phyloP scores from a whole-genome alignment of 1,284 basidiomycete species.

The Pulveroboletus sp. region DNA sequence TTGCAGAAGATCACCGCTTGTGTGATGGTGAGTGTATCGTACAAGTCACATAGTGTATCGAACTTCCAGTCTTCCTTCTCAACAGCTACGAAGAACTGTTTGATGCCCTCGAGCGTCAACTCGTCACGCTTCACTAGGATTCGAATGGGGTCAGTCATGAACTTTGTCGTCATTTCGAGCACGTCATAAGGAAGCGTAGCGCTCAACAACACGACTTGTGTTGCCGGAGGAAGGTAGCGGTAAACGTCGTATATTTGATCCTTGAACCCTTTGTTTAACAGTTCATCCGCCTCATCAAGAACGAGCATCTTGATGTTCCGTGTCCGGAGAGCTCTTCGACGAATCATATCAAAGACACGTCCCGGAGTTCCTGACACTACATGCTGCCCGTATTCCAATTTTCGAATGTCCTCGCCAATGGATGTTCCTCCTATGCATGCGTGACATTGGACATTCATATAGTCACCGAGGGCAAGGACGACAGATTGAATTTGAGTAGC shows the following conservation, averaged over 20 bases:
- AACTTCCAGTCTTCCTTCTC: slow-evolving; percentile 99
- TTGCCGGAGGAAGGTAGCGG: slow-evolving; percentile 96
- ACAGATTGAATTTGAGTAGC: slow-evolving; percentile 99
- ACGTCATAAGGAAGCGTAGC: slow-evolving; percentile 98
- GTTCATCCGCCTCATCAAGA: slow-evolving; percentile 96
- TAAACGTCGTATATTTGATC: slow-evolving; percentile 99
- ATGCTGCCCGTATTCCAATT: slow-evolving; percentile 97
- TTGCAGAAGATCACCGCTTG: slow-evolving; percentile 99
- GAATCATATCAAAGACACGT: slow-evolving; percentile 99
- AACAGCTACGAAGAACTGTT: slow-evolving; percentile 99
- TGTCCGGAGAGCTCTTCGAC: slow-evolving; percentile 89
- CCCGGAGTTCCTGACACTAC: slow-evolving; percentile 98
- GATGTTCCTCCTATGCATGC: slow-evolving; percentile 98
- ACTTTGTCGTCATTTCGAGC: slow-evolving; percentile 99
- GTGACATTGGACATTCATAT: slow-evolving; percentile 99
- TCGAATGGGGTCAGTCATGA: slow-evolving; percentile 99
- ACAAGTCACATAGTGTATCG: slow-evolving; percentile 96
- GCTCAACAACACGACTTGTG: slow-evolving; percentile 95
- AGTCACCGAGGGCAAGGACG: slow-evolving; percentile 95
- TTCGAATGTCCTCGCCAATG: slow-evolving; percentile 97
- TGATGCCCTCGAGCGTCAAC: slow-evolving; percentile 98
- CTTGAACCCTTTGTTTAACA: slow-evolving; percentile 98
- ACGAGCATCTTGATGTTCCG: slow-evolving; percentile 99
- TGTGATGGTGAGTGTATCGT: slow-evolving; percentile 98
- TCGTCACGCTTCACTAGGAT: slow-evolving; percentile 99